Evolutionary conservation across 169 alveolate species (phyloP).

Genomic region (Theileria parva): DNA sequence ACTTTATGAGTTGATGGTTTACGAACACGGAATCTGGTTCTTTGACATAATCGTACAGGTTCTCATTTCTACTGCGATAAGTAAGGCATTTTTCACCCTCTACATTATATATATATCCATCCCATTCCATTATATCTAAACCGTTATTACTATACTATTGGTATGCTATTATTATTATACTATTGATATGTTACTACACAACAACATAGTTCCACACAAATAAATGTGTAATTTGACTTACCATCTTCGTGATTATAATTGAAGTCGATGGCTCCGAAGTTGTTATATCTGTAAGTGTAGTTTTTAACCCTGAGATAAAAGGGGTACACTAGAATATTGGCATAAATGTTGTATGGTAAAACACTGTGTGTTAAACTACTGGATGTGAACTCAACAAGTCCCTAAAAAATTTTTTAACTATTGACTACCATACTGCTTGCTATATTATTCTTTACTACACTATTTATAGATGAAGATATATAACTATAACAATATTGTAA

Average conservation of each 20-base stretch:
- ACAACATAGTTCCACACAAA: neutral
- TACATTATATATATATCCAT: constrained; percentile 19
- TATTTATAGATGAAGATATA: constrained; percentile 3
- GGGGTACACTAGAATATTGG: constrained; percentile 15
- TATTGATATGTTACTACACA: neutral
- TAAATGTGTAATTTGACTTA: neutral
- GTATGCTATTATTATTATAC: neutral
- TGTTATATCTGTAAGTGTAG: constrained; percentile 42
- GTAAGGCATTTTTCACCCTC: constrained; percentile 15
- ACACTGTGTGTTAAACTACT: constrained; percentile 65
- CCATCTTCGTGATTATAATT: constrained; percentile 31
- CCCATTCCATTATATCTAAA: constrained; percentile 41
- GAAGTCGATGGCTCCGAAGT: constrained; percentile 56
- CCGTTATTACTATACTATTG: neutral
- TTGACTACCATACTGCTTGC: too few species aligned
- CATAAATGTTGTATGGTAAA: neutral
- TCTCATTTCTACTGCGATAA: constrained; percentile 23
- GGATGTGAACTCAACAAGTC: constrained; percentile 58
- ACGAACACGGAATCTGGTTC: constrained; percentile 20
- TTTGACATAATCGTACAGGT: constrained; percentile 19
- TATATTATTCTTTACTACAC: neutral
- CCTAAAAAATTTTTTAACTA: constrained; percentile 13
- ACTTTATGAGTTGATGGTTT: constrained; percentile 16
- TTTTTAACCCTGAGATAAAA: constrained; percentile 6
- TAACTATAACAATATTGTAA: constrained; percentile 13